Base-by-base conservation (phyloP, 345 rosid species). In the Mercurialis annua region DNA sequence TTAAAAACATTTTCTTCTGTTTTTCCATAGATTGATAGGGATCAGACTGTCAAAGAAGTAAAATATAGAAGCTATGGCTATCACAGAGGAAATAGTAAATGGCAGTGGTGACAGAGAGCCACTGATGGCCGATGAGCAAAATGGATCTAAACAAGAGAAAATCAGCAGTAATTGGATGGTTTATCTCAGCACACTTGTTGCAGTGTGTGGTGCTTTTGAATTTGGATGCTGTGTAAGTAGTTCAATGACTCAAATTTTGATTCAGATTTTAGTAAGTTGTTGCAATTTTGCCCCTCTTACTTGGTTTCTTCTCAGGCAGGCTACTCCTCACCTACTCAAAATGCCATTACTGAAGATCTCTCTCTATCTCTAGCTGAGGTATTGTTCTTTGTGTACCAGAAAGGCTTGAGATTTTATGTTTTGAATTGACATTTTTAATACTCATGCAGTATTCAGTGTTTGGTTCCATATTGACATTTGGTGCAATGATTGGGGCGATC, bases 401-500 rank as follows among this genome's bases (percentile, higher is more conserved):
- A 3, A 24, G 2, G 7, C 33, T 21, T 17, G 10, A 21, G 51
- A 26, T 58, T 56, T 54, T n/a, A 36, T n/a, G 34, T 21, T 61
- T 38, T 29, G 26, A 50, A 49, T 29, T 47, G 57, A 55, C 26
- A 36, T 70, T 34, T 3, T 34, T 34, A 29, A 47, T 66, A 52
- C 66, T 61, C 20, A 24, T 66, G 75, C 87, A 92, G 97, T 90
- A 76, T 75, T 88, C 98, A 31, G 67, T 87, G 38, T 90, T 92
- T 17, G 98, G 97, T 71, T 92, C 98, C 74, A 77, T 90, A 59
- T 46, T 92, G 76, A 90, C 97, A 17, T 78, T 90, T 50, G 97
- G 97, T 49, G 98, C 98, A 65, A 92, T 92, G 98, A 85, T 90
- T 42, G 98, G 98, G 6, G 98, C 98, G 38, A 85, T 88, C 76